Base-by-base conservation (phyloP, 192 early-diverging fungal genomes). In the Coemansia sp. region DNA sequence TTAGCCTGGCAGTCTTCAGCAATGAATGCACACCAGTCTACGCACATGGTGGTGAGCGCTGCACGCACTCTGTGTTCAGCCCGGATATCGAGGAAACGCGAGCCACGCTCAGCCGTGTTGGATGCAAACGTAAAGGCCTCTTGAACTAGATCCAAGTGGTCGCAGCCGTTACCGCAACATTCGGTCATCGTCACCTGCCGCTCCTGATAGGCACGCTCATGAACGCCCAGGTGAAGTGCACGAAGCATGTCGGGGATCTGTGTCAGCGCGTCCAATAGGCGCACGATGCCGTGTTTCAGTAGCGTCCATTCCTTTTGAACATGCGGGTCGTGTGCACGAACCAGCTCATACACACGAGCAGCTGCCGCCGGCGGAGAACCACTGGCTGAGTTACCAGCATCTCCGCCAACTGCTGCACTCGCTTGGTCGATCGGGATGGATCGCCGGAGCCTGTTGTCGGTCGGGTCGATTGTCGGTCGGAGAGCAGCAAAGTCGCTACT, bases 21-120 rank as follows among this genome's bases (percentile, higher is more conserved):
- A 37, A 91, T 88, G 57, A 94, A 94, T 40, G 85, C 84, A 42
- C 88, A 83, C 92, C 92, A 94, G 36, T 89, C 85, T n/a, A 89
- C 87, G 10, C 87, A 79, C 45, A 94, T 78, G 3, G 78, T 78
- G 15, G 88, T 60, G 27, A 94, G 64, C 20, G 83, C 83, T 40
- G 85, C 37, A 32, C 88, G 83, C 43, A 88, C 66, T 20, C 81
- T 79, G 0, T 78, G 61, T 35, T 86, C 77, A 17, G 75, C 70
- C 28, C 64, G 72, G 10, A 79, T 61, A 35, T 84, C 85, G 30
- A 89, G 46, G 33, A 82, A 80, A 47, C 75, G 72, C 19, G 85
- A 51, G 0, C 78, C 77, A 15, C 82, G 80, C 37, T 79, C 65
- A 11, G 87, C 85, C 37, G 89, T 87, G 55, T 68, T 67, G 22